Evolutionary conservation across 129 eudicot species (phyloP), one percentile per base, ranked within the genome.

Genomic region (Silybum marianum): DNA sequence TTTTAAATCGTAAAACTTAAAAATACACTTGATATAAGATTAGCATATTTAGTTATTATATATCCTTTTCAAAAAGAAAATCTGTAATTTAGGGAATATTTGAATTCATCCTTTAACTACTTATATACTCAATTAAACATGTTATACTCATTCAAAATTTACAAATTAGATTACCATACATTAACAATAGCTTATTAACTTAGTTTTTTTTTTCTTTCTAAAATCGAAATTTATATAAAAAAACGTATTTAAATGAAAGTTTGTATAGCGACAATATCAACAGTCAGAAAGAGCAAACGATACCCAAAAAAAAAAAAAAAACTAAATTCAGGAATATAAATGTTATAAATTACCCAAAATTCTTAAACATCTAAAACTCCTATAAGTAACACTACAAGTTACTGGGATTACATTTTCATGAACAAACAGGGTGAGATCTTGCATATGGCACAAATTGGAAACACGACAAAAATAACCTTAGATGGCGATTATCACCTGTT

Each of bases 321-420:
- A 54, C 58, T 74, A 28, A 54, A 69, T 14, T 24, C 42, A 71
- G n/a, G 24, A 58, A 58, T 54, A 54, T 54, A 54, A 54, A 54
- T 18, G 65, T 54, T 4, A 58, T 51, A 51, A 51, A 51, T 4
- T 51, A 16, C 14, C 71, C 51, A 51, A 71, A 24, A 68, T 73
- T 32, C 48, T 34, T 80, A 66, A 69, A 75, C 70, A 78, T 67
- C 72, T 44, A 78, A 82, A 69, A 68, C 34, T 78, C 78, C 32
- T 54, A 73, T 77, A n/a, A n/a, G n/a, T n/a, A 66, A 39, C 67
- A 77, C 73, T 81, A 58, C 38, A 40, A 77, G 74, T 76, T 69
- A 63, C 46, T 30, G 19, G 78, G 69, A 74, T 54, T 39, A 58
- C 81, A 80, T 25, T 69, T 70, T 69, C 73, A 23, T 40, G 24